Base-by-base conservation (phyloP, 225 moss, liverwort and hornwort genomes). In the Sphagnum tenellum region DNA sequence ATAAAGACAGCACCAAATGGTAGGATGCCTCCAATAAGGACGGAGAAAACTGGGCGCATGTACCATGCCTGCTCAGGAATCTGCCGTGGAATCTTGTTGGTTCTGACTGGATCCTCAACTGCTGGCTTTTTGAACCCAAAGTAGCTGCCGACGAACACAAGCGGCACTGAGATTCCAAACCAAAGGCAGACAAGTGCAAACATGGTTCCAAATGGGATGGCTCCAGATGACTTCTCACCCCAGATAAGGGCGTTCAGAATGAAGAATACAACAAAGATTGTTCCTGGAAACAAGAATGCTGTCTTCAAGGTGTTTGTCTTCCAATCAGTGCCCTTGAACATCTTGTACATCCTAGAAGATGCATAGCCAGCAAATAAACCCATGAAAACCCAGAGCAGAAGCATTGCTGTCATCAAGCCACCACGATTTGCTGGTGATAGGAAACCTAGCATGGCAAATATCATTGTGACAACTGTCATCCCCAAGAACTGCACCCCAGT, bases 381-480 rank as follows among this genome's bases (percentile, higher is more conserved):
- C 94, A 94, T 94, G 79, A 94, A 91, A 51, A 91, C 94, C 94
- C 94, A 94, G 56, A 94, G 78, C 9, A 94, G 89, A 70, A 94
- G 55, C 94, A 94, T 94, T 49, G 94, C 94, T 0, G 94, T 94
- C 94, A 94, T 94, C 72, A 94, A 71, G 5, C 91, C 94, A 55
- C 94, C 94, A 45, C 94, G 91, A 62, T 94, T 94, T 46, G 94
- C 91, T 47, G 94, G 94, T 46, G 94, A 94, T 47, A 94, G 75
- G 59, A 94, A 94, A 67, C 94, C 94, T 53, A 94, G 67, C 4
- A 94, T 83, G 11, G 94, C 94, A 66, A 94, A 94, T 7, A 87
- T 72, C 91, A 94, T 94, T 4, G 94, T 94, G 13, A 94, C 91
- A 11, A 94, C 85, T 7, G 89, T 86, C 94, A 94, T 94, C 46